phyloP scores from a whole-genome alignment of 2,329 filamentous ascomycete species.

The Paecilomyces niveus region DNA sequence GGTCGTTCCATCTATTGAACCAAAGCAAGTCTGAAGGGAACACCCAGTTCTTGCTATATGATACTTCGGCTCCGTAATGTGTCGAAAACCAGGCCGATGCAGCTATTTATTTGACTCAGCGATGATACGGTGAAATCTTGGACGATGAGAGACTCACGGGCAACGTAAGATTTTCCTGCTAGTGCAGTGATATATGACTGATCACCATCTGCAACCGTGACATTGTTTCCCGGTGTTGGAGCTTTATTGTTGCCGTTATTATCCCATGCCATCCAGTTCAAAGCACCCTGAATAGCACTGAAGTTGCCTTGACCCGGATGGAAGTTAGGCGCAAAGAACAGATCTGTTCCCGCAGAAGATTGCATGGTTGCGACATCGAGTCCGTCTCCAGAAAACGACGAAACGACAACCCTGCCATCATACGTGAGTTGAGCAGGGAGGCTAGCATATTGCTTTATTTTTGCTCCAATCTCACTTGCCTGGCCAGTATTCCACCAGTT shows the following conservation, averaged over 20 bases:
- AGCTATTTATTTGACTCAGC: conserved; percentile 18
- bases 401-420: conserved; percentile 46
- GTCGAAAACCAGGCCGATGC: conserved; percentile 48
- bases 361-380: conserved; percentile 38
- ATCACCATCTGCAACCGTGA: conserved; percentile 37
- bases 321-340: conserved; percentile 48
- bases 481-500: conserved; percentile 39
- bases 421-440: conserved; percentile 43
- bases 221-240: conserved; percentile 29
- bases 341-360: conserved; percentile 35
- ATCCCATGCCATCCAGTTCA: conserved; percentile 42
- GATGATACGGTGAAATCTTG: not conserved
- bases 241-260: conserved; percentile 44
- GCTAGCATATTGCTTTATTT: conserved; percentile 40
- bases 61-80: conserved; percentile 39
- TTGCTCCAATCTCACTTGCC: conserved; percentile 36
- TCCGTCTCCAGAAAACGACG: conserved; percentile 46
- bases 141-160: conserved; percentile 24
- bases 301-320: conserved; percentile 36
- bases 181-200: conserved; percentile 25
- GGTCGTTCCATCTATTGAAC: conserved; percentile 36
- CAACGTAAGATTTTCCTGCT: conserved; percentile 42
- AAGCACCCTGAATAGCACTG: conserved; percentile 31
- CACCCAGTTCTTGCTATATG: conserved; percentile 48
- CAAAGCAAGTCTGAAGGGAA: conserved; percentile 40